These are phyloP conservation scores for Sporothrix mexicana DNA, from an alignment of 2,329 filamentous ascomycete species.

Conservation along the genomic window DNA sequence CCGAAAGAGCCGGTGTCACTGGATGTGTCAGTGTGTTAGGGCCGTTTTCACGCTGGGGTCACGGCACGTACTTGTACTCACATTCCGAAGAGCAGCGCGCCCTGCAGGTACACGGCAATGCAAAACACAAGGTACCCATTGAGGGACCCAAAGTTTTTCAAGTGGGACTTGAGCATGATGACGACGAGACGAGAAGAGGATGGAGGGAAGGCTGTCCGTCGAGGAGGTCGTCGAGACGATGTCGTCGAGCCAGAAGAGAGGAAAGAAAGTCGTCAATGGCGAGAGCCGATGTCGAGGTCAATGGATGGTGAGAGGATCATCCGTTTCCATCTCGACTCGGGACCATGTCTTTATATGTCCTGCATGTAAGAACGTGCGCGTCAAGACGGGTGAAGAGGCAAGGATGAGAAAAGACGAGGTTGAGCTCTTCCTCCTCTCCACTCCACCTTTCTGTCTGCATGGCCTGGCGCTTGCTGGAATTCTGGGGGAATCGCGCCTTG, in stretches of 20 bases:
- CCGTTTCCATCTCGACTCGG: constrained; percentile 8
- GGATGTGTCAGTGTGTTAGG: too few species aligned
- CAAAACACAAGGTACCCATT: constrained; percentile 22
- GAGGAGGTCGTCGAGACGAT: neutral
- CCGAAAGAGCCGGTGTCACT: constrained; percentile 34
- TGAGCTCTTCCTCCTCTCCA: neutral
- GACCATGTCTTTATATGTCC: constrained; percentile 17
- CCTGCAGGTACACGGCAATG: constrained; percentile 24
- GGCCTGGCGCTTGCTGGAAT: neutral
- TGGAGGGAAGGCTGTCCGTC: neutral
- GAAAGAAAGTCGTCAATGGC: neutral
- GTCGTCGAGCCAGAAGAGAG: neutral
- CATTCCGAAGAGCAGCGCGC: constrained; percentile 23
- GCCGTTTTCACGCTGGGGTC: too few species aligned
- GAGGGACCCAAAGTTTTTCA: constrained; percentile 15
- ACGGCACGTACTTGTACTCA: too few species aligned
- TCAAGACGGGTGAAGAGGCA: neutral
- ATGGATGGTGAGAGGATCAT: neutral
- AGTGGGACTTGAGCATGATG: neutral
- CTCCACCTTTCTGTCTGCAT: neutral
- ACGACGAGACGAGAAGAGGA: neutral
- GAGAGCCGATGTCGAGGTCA: constrained; percentile 6
- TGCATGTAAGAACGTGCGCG: neutral
- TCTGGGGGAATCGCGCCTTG: constrained; percentile 12
- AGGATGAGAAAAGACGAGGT: neutral